These are phyloP conservation scores for Cryphonectria parasitica DNA, from an alignment of 2,329 filamentous ascomycete species.

Conservation along the genomic window DNA sequence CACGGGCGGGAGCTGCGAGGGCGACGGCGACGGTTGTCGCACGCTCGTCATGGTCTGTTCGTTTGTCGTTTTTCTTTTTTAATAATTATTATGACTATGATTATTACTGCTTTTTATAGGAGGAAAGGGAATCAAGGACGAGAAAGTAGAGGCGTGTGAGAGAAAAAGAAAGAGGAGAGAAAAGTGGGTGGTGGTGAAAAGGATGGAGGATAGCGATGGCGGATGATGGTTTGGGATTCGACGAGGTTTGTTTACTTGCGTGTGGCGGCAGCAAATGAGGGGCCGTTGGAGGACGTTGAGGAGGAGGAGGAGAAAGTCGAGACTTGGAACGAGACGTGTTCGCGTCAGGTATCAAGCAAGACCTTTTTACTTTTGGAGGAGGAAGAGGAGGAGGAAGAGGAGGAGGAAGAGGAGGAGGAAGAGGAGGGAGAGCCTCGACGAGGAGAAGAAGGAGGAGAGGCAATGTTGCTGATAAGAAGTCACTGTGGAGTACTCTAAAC, in stretches of 20 bases:
- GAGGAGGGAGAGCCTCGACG: neutral
- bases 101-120: neutral
- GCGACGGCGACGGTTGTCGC: constrained; percentile 52
- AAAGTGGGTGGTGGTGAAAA: neutral
- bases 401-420: no score
- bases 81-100: neutral
- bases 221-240: neutral
- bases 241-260: neutral
- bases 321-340: neutral
- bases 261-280: neutral
- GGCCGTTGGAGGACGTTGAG: neutral
- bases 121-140: neutral
- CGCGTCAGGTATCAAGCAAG: neutral
- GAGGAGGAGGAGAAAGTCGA: neutral
- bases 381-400: no score
- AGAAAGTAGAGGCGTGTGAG: neutral
- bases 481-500: neutral
- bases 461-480: neutral
- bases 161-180: neutral
- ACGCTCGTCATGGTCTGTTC: constrained; percentile 21
- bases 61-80: neutral
- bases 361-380: neutral
- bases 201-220: neutral
- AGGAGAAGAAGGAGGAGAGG: no score
- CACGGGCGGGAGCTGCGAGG: constrained; percentile 62